Evolutionary conservation across 495 filamentous ascomycete species (phyloP), one percentile per base, ranked within the genome.

Genomic region (Jackrogersella multiformis): DNA sequence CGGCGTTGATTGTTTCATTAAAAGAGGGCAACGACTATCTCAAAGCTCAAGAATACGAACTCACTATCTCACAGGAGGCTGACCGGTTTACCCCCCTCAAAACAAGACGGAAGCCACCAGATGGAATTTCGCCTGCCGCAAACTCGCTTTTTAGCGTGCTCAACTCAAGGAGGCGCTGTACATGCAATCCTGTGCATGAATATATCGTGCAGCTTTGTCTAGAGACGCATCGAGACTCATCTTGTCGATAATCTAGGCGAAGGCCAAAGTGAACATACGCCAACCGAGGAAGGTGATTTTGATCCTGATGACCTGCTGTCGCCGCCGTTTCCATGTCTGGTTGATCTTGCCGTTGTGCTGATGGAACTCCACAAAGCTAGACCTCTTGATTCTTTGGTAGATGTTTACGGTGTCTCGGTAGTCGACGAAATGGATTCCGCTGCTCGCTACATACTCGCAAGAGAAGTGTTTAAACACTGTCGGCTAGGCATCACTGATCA

Each of bases 131-230:
- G 13, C 46, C 46, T 20, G 46, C 46, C 1, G 46, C 48, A 12
- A 35, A 23, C 28, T 52, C 26, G 3, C 26, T 52, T 10, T 52
- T 35, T 20, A 18, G 23, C 1, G 28, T 36, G 0, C 30, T 52
- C 8, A 28, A 52, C 8, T 52, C 30, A 12, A 52, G 48, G 26
- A 52, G 21, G 28, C 48, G 48, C 28, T 52, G 48, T 20, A 21
- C 48, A 8, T 52, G 48, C 4, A 12, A 52, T 13, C 28, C 28
- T 4, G 15, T 28, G 1, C 48, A 35, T 21, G 23, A 20, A 0
- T 52, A 52, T 35, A 28, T 35, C 5, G 26, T 52, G 15, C 48
- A 52, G 48, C 48, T 52, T 8, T 52, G 48, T 23, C 48, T 52
- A 4, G 48, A 52, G 23, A 52, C 48, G 1, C 48, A 52, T 35